Percentiles rank a stretch among this genome's conserved stretches.
Conservation (phyloP, 192 early-diverging fungal genomes). For the Cetraspora pellucida region DNA sequence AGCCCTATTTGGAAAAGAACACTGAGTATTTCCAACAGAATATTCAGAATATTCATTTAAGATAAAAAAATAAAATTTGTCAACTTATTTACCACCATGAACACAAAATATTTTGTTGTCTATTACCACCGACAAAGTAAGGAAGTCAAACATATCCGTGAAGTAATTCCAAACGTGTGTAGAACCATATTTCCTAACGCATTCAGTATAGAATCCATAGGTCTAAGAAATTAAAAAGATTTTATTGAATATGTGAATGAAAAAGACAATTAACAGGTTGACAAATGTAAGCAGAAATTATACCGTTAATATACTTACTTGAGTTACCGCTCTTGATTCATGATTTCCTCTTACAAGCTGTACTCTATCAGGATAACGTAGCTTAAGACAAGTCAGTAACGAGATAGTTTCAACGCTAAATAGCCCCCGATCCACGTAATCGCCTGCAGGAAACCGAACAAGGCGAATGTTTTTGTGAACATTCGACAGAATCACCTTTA, state of each 20-base stretch:
- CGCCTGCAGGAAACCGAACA: constrained; percentile 52
- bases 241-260: not conserved
- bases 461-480: constrained; percentile 21
- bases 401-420: constrained; percentile 92
- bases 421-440: constrained; percentile 87
- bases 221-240: constrained; percentile 44
- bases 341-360: constrained; percentile 93
- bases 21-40: not conserved
- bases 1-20: constrained; percentile 49
- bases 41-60: too few relatives aligned
- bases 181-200: constrained; percentile 85
- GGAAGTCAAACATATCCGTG: constrained; percentile 92
- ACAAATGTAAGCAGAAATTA: constrained; percentile 7
- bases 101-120: constrained; percentile 92
- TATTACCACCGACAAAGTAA: constrained; percentile 86
- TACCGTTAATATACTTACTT: constrained; percentile 49
- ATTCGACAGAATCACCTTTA: not conserved
- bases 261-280: not conserved
- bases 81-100: constrained; percentile 73
- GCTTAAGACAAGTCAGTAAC: constrained; percentile 83
- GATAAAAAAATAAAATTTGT: not conserved
- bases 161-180: constrained; percentile 88
- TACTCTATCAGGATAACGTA: constrained; percentile 87
- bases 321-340: constrained; percentile 90
- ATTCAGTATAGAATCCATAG: constrained; percentile 94